Percentiles rank a stretch among this genome's conserved stretches.
These are phyloP conservation scores for Forsythia viridissima DNA, from an alignment of 257 asterid species.

Conservation along the genomic window DNA sequence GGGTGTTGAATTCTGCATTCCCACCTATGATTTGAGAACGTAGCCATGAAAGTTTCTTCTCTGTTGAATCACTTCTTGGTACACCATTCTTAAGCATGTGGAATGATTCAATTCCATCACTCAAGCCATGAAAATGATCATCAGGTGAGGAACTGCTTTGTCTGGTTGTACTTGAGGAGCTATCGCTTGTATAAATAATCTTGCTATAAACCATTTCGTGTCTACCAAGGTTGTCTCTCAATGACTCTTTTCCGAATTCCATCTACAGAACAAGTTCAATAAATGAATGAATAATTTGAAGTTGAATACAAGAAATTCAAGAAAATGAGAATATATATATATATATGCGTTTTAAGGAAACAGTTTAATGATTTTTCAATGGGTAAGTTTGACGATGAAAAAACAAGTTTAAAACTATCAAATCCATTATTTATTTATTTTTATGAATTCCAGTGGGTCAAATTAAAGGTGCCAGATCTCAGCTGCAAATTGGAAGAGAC, in stretches of 20 bases:
- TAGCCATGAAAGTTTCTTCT: slow-evolving; percentile 54
- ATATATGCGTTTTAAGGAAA: not conserved
- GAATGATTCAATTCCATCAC: slow-evolving; percentile 11
- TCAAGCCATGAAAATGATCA: slow-evolving; percentile 6
- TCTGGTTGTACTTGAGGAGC: not conserved
- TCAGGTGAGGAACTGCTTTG: not conserved
- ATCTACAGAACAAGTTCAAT: not conserved
- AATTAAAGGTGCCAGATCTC: too few relatives aligned
- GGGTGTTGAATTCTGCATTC: slow-evolving; percentile 45
- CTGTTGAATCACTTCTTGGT: slow-evolving; percentile 15
- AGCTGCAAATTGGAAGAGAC: not conserved
- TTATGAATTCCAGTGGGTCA: not conserved
- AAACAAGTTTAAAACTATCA: not conserved
- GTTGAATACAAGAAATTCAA: not conserved
- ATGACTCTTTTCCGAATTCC: not conserved
- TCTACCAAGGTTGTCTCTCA: not conserved
- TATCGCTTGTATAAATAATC: not conserved
- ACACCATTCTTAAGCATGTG: slow-evolving; percentile 15
- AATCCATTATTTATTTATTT: too few relatives aligned
- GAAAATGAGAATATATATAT: not conserved
- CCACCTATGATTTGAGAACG: slow-evolving; percentile 63
- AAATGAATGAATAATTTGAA: not conserved
- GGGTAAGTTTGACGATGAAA: not conserved
- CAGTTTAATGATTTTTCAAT: not conserved
- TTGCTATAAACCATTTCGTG: not conserved